Conservation (phyloP, 2,329 filamentous ascomycete species). For the Fusarium mexicanum region DNA sequence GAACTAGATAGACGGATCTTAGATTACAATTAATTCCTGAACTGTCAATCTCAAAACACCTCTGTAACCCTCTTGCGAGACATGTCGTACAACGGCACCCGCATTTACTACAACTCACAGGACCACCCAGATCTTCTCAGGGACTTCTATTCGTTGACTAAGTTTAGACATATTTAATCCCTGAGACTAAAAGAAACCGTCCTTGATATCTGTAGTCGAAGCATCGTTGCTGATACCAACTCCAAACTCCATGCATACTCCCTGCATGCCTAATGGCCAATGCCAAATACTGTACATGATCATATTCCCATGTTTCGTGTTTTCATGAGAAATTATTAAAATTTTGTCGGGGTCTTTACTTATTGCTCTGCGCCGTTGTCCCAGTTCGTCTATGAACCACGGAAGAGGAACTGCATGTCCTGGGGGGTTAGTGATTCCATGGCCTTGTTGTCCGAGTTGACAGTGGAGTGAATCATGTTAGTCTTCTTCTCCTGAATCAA, state of each 20-base stretch:
- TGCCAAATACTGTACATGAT: constrained; percentile 11
- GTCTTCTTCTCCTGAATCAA: constrained; percentile 98
- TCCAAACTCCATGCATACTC: constrained; percentile 16
- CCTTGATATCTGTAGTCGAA: not conserved
- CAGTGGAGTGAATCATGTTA: constrained; percentile 95
- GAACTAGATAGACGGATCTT: constrained; percentile 16
- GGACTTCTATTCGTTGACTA: not conserved
- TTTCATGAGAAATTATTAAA: not conserved
- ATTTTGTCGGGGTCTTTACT: too few species aligned
- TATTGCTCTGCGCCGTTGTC: not conserved
- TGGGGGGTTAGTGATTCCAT: constrained; percentile 91
- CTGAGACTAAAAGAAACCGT: not conserved
- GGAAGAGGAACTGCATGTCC: constrained; percentile 97
- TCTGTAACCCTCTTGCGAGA: not conserved
- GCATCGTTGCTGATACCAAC: not conserved
- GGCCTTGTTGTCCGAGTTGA: constrained; percentile 89
- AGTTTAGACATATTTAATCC: not conserved
- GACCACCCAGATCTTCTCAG: not conserved
- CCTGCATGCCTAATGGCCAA: not conserved
- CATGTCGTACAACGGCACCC: not conserved
- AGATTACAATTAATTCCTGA: not conserved
- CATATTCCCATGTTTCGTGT: not conserved
- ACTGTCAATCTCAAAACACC: not conserved
- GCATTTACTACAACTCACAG: not conserved
- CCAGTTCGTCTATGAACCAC: constrained; percentile 62